Conservation (phyloP, 306 rosid species). For the Glycine soja region DNA sequence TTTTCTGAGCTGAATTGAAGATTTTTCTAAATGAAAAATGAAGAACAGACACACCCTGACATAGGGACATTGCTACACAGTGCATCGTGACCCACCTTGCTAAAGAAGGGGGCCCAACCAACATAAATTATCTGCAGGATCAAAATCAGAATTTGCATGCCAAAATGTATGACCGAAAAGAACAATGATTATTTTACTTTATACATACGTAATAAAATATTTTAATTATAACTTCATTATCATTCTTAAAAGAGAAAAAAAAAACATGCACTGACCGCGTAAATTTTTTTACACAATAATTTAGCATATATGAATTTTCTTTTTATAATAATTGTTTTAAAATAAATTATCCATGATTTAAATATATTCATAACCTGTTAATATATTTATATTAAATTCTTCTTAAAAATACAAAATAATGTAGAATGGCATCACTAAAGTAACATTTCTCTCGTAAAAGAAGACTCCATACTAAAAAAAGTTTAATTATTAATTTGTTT, state of each 20-base stretch:
- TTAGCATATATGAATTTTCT: too few species aligned
- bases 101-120: slow-evolving; percentile 20
- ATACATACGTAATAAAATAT: not conserved
- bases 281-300: too few species aligned
- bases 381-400: not conserved
- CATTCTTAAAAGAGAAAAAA: not conserved
- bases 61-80: not conserved
- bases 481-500: not conserved
- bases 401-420: not conserved
- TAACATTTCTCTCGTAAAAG: not conserved
- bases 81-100: not conserved
- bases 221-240: slow-evolving; percentile 5
- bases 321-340: too few species aligned
- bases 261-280: too few species aligned
- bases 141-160: not conserved
- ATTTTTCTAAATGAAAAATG: slow-evolving; percentile 1
- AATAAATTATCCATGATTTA: too few species aligned
- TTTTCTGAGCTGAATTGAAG: not conserved
- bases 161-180: not conserved
- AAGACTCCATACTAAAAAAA: not conserved
- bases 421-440: slow-evolving; percentile 16
- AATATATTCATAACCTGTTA: too few species aligned
- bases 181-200: not conserved
- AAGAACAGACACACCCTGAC: not conserved
- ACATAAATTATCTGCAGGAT: not conserved